Conservation (phyloP, 768 basidiomycete genomes). For the Cystoderma amianthinum region DNA sequence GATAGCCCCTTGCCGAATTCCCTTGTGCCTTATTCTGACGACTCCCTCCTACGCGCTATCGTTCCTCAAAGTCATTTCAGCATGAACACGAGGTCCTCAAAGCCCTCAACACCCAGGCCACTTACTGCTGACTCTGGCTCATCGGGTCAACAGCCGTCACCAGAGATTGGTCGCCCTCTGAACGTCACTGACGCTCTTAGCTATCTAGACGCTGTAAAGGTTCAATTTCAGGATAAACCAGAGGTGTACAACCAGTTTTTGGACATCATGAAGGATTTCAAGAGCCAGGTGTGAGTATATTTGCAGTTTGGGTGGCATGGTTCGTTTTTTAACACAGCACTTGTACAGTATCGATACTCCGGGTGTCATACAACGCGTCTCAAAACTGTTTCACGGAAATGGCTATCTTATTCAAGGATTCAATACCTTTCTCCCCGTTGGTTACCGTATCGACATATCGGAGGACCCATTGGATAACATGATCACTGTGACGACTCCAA, state of each 20-base stretch:
- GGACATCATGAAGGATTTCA: constrained; percentile 99
- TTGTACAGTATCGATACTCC: constrained; percentile 86
- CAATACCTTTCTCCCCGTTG: constrained; percentile 93
- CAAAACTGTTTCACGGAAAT: constrained; percentile 86
- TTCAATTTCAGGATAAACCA: constrained; percentile 86
- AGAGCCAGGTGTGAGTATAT: constrained; percentile 84
- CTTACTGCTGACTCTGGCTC: constrained; percentile 18
- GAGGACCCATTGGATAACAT: constrained; percentile 62
- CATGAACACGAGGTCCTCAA: constrained; percentile 22
- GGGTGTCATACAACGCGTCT: constrained; percentile 93
- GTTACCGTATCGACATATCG: constrained; percentile 87
- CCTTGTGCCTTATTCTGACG: constrained; percentile 9
- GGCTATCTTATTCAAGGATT: constrained; percentile 92
- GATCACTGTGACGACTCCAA: constrained; percentile 83
- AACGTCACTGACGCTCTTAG: constrained; percentile 92
- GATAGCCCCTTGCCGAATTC: constrained; percentile 9
- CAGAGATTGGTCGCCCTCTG: constrained; percentile 53
- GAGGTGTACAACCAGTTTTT: constrained; percentile 92
- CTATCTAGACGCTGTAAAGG: constrained; percentile 91
- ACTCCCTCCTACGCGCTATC: constrained; percentile 13
- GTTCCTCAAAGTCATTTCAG: constrained; percentile 13
- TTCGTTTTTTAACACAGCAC: constrained; percentile 2
- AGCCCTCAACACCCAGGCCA: constrained; percentile 33
- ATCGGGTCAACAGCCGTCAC: constrained; percentile 21
- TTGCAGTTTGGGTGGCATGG: too few relatives aligned